Conservation (phyloP, 176 grass and related monocot species). For the Bothriochloa decipiens region DNA sequence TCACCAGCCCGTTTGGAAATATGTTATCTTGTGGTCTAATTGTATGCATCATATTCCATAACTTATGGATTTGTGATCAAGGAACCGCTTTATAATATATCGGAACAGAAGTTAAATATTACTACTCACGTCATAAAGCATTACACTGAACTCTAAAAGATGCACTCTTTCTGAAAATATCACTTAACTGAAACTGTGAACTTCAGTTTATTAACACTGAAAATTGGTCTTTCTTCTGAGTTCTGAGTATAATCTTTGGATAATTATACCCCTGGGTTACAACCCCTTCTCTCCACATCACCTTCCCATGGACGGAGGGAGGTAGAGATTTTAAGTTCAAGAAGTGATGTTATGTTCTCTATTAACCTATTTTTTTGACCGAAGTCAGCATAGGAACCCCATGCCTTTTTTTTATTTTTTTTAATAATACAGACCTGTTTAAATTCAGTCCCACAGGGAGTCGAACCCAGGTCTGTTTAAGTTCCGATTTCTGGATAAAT, state of each 20-base stretch:
- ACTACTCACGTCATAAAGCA: too few relatives aligned
- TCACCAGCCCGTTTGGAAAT: neutral
- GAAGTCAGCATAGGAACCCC: too few relatives aligned
- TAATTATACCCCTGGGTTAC: constrained; percentile 4
- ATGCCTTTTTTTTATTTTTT: too few relatives aligned
- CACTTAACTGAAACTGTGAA: neutral
- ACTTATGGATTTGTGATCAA: too few relatives aligned
- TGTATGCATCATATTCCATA: neutral
- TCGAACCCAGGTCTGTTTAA: too few relatives aligned
- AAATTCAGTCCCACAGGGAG: too few relatives aligned
- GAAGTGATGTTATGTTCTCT: neutral
- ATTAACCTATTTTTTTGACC: neutral
- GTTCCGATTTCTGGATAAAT: neutral
- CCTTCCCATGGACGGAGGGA: neutral
- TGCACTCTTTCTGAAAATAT: neutral
- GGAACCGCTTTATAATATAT: too few relatives aligned
- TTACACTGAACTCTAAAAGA: neutral
- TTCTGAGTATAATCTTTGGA: neutral
- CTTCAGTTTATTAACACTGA: neutral
- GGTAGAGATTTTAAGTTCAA: neutral
- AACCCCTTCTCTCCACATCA: neutral
- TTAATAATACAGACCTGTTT: too few relatives aligned
- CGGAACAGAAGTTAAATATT: too few relatives aligned
- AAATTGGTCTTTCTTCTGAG: neutral
- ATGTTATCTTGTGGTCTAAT: neutral